Base-by-base conservation (phyloP, 2,329 filamentous ascomycete species). In the Penicillium sp. region DNA sequence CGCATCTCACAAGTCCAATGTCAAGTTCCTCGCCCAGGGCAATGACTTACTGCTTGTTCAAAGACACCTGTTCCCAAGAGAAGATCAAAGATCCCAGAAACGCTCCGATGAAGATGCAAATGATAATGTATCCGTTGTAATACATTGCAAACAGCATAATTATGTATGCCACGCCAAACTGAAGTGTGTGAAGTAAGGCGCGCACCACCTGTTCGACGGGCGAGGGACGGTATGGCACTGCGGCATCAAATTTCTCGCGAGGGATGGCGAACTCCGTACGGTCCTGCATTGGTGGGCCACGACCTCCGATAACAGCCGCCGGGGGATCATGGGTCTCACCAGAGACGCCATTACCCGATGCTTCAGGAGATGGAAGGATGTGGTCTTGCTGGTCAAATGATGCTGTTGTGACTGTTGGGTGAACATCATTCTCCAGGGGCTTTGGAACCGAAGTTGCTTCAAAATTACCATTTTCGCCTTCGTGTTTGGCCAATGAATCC, bases 21-120 rank as follows among this genome's bases (percentile, higher is more conserved):
- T n/a, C 6, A 18, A 18, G n/a, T n/a, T n/a, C 7, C 17, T 37
- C 8, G 17, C 33, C 17, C 8, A 8, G 30, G n/a, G 21, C 7
- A 29, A 10, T 29, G 12, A 51, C 52, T 48, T 42, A 59, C 56
- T 53, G 51, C 24, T 55, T 53, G 12, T 24, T 39, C 32, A 54
- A 26, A 26, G 54, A 53, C 4, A 63, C 34, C 5, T 61, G 53
- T 49, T 89, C 87, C 87, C 88, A 92, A 24, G 85, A 82, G 67
- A 90, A 93, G 52, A 89, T 65, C 57, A 91, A 90, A 10, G 82
- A 79, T 13, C 90, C 90, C 4, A 92, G 50, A 58, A 84, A 90
- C 0, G 87, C 84, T 1, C 90, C 90, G 49, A 93, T 81, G 56
- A 93, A 83, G 68, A 94, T 90, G 60, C 85, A 90, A 52, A 93